phyloP scores from a whole-genome alignment of 176 grass and related monocot species.

The Musa beccarii region DNA sequence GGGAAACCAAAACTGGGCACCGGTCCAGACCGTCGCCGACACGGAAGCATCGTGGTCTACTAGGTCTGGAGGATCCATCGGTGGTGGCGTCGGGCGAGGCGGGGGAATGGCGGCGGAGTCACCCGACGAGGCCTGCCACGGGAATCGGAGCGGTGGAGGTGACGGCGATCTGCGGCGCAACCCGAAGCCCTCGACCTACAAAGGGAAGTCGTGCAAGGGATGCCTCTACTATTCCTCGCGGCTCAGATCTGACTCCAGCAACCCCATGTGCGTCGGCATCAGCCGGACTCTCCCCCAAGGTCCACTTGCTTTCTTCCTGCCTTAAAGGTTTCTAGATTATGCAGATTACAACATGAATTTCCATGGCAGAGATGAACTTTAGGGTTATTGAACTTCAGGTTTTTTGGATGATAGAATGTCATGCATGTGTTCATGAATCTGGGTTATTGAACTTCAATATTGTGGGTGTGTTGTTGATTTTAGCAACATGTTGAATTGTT shows the following conservation, averaged over 20 bases:
- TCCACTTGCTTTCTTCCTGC: not conserved
- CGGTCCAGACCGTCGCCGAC: no score
- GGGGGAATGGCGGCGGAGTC: not conserved
- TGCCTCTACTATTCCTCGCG: conserved; percentile 87
- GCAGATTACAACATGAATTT: no score
- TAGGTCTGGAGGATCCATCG: no score
- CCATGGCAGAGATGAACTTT: not conserved
- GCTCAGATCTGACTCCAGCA: conserved; percentile 57
- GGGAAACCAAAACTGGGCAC: no score
- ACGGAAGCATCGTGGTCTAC: no score
- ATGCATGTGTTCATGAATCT: no score
- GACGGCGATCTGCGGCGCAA: not conserved
- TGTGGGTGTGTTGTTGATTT: no score
- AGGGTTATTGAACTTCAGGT: no score
- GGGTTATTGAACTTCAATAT: no score
- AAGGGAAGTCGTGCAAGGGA: conserved; percentile 92
- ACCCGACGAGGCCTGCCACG: not conserved
- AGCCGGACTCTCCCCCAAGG: conserved; percentile 71
- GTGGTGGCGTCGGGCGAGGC: not conserved
- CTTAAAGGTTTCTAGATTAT: no score
- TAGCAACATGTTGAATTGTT: no score
- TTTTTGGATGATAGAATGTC: no score
- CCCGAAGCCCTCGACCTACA: conserved; percentile 14
- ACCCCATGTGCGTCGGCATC: conserved; percentile 86
- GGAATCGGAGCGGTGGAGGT: not conserved